Conservation (phyloP, 345 rosid species). For the Hibiscus trionum region DNA sequence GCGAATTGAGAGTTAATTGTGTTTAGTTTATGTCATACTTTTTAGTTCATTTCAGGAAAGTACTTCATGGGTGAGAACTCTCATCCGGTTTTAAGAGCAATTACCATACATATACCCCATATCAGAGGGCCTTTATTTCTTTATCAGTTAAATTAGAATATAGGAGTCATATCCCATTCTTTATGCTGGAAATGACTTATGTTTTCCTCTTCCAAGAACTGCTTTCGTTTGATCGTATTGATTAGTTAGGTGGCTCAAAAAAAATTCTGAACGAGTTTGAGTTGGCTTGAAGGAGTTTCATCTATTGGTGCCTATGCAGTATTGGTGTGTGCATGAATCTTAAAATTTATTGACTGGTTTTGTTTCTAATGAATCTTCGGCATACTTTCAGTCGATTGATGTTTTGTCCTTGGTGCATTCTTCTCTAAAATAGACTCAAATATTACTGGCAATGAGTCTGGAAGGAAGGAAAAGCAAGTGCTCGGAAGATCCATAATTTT, state of each 20-base stretch:
- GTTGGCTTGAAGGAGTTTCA: neutral
- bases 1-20: conserved; percentile 19
- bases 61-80: conserved; percentile 9
- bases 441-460: neutral
- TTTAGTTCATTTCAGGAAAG: neutral
- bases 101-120: neutral
- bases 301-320: neutral
- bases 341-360: neutral
- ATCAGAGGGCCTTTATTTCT: neutral
- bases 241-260: neutral
- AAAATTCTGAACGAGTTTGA: neutral
- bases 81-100: conserved; percentile 6
- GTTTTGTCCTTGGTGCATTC: neutral
- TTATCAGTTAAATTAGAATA: neutral
- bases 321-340: neutral
- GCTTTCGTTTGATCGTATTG: neutral
- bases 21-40: neutral
- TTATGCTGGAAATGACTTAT: conserved; percentile 3
- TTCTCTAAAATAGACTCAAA: neutral
- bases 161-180: neutral
- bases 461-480: neutral
- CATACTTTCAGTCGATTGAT: neutral
- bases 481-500: neutral
- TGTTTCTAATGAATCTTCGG: neutral
- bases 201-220: neutral